Base-by-base conservation (phyloP, 371 early-diverging fungal species). In the Blakeslea trispora region DNA sequence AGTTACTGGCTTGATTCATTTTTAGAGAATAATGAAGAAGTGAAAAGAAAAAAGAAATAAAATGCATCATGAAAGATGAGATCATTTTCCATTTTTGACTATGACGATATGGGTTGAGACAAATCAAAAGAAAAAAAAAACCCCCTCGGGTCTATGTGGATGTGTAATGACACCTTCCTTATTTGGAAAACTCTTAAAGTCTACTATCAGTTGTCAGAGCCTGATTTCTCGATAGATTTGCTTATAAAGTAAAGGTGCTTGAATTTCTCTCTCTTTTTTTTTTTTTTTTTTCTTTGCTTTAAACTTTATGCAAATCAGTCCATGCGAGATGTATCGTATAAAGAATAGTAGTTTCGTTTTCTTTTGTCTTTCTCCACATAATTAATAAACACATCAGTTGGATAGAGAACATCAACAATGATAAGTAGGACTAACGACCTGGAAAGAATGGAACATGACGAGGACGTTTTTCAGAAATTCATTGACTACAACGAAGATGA, bases 41-140 rank as follows among this genome's bases (percentile, higher is more conserved):
- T 32, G 45, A 45, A 14, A 45, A 35, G 44, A 50, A 41, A 50
- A 39, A 24, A 23, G 21, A 5, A 40, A 42, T 15, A 42, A 52
- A 1, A 23, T 28, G 7, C 28, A 28, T 28, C 28, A 28, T 28
- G 28, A 28, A 28, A 28, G 28, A 28, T 28, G 28, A 28, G 28
- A 28, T 3, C 28, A 28, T 28, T 28, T 28, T 28, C 14, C 37
- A 37, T 14, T 37, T 37, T 14, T 37, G 9, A 13, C 37, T 37
- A 37, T 37, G 37, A 37, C 37, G 37, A 37, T 37, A 37, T 37
- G 32, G 10, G 5, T 32, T 10, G 37, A 37, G 37, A 37, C 14
- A 9, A 28, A 28, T 28, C 28, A 28, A 28, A 37, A 37, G 11
- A 37, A 9, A 37, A n/a, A n/a, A n/a, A n/a, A n/a, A n/a, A n/a